Conservation (phyloP, 2,329 filamentous ascomycete species). For the Zopfia rhizophila region DNA sequence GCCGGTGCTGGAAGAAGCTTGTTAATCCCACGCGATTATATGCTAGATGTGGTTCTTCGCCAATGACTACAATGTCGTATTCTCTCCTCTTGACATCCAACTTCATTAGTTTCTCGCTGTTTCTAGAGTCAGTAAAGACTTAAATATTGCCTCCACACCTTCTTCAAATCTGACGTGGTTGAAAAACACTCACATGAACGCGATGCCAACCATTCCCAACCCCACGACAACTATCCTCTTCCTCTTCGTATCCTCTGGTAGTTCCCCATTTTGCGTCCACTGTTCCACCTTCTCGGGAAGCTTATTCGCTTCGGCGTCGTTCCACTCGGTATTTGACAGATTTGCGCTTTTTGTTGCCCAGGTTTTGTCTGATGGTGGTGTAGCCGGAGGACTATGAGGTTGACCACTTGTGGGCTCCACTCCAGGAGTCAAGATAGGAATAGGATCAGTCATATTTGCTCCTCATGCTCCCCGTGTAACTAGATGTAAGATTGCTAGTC, state of each 20-base stretch:
- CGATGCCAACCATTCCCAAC: slow-evolving; percentile 90
- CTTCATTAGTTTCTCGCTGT: slow-evolving; percentile 88
- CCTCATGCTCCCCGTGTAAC: too few relatives aligned
- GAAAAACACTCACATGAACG: slow-evolving; percentile 77
- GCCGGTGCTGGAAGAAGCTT: slow-evolving; percentile 86
- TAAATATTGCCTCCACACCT: neutral
- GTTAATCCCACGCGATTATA: slow-evolving; percentile 93
- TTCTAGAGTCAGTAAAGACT: slow-evolving; percentile 1
- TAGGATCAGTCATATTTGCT: slow-evolving; percentile 32
- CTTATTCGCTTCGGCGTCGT: slow-evolving; percentile 58
- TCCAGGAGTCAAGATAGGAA: slow-evolving; percentile 43
- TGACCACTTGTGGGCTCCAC: slow-evolving; percentile 45
- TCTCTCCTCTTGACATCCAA: slow-evolving; percentile 78
- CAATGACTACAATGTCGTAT: slow-evolving; percentile 85
- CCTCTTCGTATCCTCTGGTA: slow-evolving; percentile 48
- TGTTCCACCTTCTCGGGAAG: slow-evolving; percentile 56
- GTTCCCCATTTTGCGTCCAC: slow-evolving; percentile 35
- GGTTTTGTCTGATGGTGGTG: slow-evolving; percentile 33
- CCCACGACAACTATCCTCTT: slow-evolving; percentile 85
- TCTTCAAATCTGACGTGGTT: too few relatives aligned
- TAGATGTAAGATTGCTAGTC: too few relatives aligned
- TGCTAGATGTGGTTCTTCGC: slow-evolving; percentile 86
- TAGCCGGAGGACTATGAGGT: slow-evolving; percentile 40
- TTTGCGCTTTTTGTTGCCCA: slow-evolving; percentile 41
- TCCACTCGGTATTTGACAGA: slow-evolving; percentile 59